Conservation (phyloP, 2,329 filamentous ascomycete genomes). For the Juglanconis juglandina region DNA sequence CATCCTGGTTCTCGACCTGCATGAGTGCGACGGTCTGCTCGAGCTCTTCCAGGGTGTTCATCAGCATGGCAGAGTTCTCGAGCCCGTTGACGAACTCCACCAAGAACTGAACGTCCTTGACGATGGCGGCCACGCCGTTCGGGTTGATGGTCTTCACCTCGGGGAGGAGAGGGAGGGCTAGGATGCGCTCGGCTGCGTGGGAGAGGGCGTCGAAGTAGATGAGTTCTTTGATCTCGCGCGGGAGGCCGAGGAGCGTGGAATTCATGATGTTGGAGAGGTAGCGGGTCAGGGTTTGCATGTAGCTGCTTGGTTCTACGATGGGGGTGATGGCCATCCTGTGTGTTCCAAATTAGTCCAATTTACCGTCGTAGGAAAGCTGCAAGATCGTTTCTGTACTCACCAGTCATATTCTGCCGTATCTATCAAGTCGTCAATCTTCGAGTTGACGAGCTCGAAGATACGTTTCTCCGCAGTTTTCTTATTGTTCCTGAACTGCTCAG, state of each 20-base stretch:
- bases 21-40: constrained; percentile 89
- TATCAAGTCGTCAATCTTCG: constrained; percentile 95
- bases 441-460: constrained; percentile 97
- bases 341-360: constrained; percentile 1
- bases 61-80: constrained; percentile 78
- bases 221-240: constrained; percentile 91
- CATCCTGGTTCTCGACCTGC: constrained; percentile 84
- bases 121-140: constrained; percentile 75
- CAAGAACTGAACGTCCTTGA: constrained; percentile 79
- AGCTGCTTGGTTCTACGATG: constrained; percentile 75
- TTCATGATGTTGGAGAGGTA: constrained; percentile 97
- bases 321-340: constrained; percentile 51
- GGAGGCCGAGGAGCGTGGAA: constrained; percentile 87
- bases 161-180: constrained; percentile 72
- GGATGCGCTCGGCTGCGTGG: constrained; percentile 82
- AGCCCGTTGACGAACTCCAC: constrained; percentile 82
- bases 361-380: constrained; percentile 5
- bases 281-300: constrained; percentile 90
- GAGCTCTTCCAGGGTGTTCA: constrained; percentile 86
- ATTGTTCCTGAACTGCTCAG: constrained; percentile 79
- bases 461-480: constrained; percentile 97
- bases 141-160: constrained; percentile 84
- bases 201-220: constrained; percentile 96
- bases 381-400: constrained; percentile 35
- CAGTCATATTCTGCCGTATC: constrained; percentile 98